phyloP scores from a whole-genome alignment of 176 grass and related monocot genomes.

The Musa acuminata region DNA sequence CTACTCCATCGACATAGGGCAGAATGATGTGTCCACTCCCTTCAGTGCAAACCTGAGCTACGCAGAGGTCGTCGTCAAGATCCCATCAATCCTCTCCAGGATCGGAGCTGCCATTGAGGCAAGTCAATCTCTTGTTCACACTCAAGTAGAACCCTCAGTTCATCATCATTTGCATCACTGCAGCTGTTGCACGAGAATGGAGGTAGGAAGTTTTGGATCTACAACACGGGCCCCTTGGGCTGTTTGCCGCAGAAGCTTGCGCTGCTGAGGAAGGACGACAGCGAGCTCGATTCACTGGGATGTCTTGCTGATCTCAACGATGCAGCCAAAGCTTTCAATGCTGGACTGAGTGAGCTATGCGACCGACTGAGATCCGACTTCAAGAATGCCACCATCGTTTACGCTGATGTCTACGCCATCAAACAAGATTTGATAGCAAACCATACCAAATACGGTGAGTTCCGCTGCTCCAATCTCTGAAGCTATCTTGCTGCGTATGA shows the following conservation, averaged over 20 bases:
- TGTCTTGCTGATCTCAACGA: background rate
- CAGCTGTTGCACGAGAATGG: conserved; percentile 34
- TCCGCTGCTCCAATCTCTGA: background rate
- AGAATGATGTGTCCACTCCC: conserved; percentile 31
- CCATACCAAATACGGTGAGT: conserved; percentile 35
- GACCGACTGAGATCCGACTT: conserved; percentile 16
- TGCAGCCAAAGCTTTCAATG: conserved; percentile 28
- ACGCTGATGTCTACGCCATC: conserved; percentile 44
- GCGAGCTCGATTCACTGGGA: background rate
- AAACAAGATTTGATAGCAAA: conserved; percentile 47
- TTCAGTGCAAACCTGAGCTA: conserved; percentile 23
- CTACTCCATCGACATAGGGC: conserved; percentile 39
- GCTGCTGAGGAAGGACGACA: conserved; percentile 2
- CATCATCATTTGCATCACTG: background rate
- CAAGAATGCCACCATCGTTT: conserved; percentile 24
- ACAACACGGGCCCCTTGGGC: conserved; percentile 42
- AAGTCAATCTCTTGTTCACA: conserved; percentile 6
- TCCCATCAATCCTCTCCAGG: conserved; percentile 21
- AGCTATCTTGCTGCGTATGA: background rate
- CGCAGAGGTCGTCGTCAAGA: conserved; percentile 4
- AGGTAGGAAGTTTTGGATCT: conserved; percentile 35
- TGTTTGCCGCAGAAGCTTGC: conserved; percentile 37
- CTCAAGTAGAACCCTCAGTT: background rate
- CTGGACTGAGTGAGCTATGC: conserved; percentile 21
- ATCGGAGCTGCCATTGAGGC: conserved; percentile 34